Evolutionary conservation across 2,329 filamentous ascomycete genomes (phyloP), one percentile per base, ranked within the genome.

Genomic region (Penicillium sclerotiorum): DNA sequence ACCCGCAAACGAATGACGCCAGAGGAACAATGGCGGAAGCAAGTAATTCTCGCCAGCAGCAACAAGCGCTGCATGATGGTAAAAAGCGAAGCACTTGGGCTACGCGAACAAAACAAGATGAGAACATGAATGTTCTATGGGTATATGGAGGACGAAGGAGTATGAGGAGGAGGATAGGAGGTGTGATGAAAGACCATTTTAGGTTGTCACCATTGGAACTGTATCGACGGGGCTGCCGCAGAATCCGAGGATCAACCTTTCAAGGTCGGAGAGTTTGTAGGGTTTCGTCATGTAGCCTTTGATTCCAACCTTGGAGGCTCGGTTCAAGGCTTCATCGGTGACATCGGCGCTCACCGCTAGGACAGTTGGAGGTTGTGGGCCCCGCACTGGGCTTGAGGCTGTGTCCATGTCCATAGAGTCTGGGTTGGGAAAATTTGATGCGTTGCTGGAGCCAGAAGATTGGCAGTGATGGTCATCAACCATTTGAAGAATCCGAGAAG

Each of bases 271-370:
- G 47, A 86, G 71, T 63, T 84, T 84, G 65, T 84, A 87, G 7
- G 84, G 85, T 63, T 88, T 88, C 32, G 82, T 85, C 77, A 87
- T 81, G 59, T 86, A 86, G 2, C 84, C 84, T 63, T 82, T 82
- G 77, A 88, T 87, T 30, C 84, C 85, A 5, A 81, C 83, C 59
- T 78, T 76, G 6, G 78, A 81, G 13, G 83, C 84, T 44, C 81
- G 77, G 47, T 80, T 78, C 46, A 86, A 72, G 8, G 84, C 83
- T 38, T 80, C 80, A 50, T 85, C 82, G 2, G 84, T 87, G 9
- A 85, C 83, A 62, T 88, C 85, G 8, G 85, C 85, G 33, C 81
- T 87, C 45, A 87, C 84, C 2, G 85, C 85, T 22, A 87, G 73
- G 30, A 87, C 72, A 8, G 73, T 76, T 3, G 74, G 74, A 37